Base-by-base conservation (phyloP, 345 rosid genomes). In the Citrus maxima region DNA sequence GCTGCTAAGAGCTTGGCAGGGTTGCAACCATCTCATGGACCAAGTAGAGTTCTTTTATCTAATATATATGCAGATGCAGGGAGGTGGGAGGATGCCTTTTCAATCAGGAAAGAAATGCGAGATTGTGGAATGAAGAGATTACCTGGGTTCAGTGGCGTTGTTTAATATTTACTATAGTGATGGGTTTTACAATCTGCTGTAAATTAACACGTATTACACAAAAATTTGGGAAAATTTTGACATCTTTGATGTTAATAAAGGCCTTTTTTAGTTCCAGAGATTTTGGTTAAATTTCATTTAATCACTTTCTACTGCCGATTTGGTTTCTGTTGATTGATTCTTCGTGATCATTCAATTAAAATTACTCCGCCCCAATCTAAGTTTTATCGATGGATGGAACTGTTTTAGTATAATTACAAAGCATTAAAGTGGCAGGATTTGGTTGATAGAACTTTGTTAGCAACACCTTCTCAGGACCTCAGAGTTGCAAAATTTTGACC, bases 1-100 rank as follows among this genome's bases (percentile, higher is more conserved):
- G 96, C 98, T 24, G 95, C 92, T 1, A 37, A 82, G 74, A 82
- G 77, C 70, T 75, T 94, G 85, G 93, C 80, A 9, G 87, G 70
- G 24, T 77, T 91, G 85, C 90, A 93, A 40, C 94, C 93, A 9
- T 80, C 86, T 67, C 93, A 93, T 67, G 95, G 83, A 42, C 90
- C 90, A 6, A 83, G 93, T 67, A 84, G 86, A 78, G 93, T 90
- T 71, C 86, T 91, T 80, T 87, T 93, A 37, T 91, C 97, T 60
- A 94, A 89, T 70, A 73, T 93, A 35, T 94, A 94, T 86, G 97
- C 98, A 64, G 88, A 93, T 79, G 93, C 85, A 80, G 93, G 94
- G 79, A 91, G 90, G 86, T 93, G 97, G 97, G 87, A 86, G 75
- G 97, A 94, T 65, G 92, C 95, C 27, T 84, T 87, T 82, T 82